A percentile compares a stretch with the other conserved stretches of the same genome.
Conservation (phyloP, 352 stramenopile species). For the Pythium angustatum region DNA sequence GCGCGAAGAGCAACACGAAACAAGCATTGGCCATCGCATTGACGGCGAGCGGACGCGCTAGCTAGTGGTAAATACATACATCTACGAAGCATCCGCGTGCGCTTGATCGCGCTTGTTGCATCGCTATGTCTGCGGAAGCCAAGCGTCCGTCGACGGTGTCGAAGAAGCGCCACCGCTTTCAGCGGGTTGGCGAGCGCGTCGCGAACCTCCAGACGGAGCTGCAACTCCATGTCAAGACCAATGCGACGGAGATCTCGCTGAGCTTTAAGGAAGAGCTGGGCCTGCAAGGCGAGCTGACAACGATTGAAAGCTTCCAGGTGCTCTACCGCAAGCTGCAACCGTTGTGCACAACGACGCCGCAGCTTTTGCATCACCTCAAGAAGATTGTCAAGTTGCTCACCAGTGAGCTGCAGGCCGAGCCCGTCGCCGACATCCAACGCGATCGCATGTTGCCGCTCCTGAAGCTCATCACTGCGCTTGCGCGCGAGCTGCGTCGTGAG, state of each 20-base stretch:
- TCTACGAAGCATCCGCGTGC: neutral
- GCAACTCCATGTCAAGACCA: conserved; percentile 82
- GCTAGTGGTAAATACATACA: conserved; percentile 11
- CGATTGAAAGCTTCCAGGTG: conserved; percentile 78
- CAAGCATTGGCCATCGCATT: conserved; percentile 13
- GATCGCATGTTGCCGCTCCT: conserved; percentile 74
- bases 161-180: conserved; percentile 85
- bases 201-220: conserved; percentile 77
- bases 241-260: conserved; percentile 56
- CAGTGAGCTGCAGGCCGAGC: conserved; percentile 54
- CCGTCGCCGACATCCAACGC: conserved; percentile 59
- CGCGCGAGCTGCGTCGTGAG: conserved; percentile 80
- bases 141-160: conserved; percentile 34
- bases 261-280: conserved; percentile 82
- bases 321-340: conserved; percentile 70
- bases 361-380: conserved; percentile 78
- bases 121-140: conserved; percentile 20
- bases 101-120: neutral
- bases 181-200: conserved; percentile 81
- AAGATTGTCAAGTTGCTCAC: conserved; percentile 70
- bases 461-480: conserved; percentile 81
- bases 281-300: conserved; percentile 82
- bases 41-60: neutral
- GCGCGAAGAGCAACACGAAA: conserved; percentile 25
- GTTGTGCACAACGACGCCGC: conserved; percentile 79